These are phyloP conservation scores for Debaryomyces coudertii DNA, from an alignment of 1,139 yeast genomes.

Conservation along the genomic window DNA sequence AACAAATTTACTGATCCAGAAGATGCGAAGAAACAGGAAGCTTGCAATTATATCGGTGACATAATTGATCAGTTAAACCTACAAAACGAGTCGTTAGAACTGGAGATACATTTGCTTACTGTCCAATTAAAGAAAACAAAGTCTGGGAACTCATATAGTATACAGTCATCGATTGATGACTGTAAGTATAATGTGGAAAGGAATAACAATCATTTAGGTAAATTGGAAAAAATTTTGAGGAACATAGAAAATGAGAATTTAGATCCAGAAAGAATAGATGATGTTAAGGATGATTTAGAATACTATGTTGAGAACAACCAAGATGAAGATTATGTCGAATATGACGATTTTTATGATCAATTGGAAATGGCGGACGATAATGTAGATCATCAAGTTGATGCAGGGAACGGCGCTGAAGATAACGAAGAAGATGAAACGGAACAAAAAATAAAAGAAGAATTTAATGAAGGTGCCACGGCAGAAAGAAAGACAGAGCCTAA, in stretches of 20 bases:
- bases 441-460: constrained; percentile 7
- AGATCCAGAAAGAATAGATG: constrained; percentile 80
- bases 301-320: constrained; percentile 95
- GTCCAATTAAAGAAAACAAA: constrained; percentile 56
- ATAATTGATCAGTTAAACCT: constrained; percentile 81
- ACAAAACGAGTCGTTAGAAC: constrained; percentile 80
- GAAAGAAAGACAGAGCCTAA: neutral
- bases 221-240: constrained; percentile 76
- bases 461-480: constrained; percentile 1
- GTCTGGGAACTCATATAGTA: constrained; percentile 31
- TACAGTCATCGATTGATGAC: constrained; percentile 60
- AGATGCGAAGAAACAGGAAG: constrained; percentile 75
- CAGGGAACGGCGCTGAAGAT: constrained; percentile 32
- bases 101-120: constrained; percentile 64
- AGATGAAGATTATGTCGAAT: constrained; percentile 95
- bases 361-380: constrained; percentile 69
- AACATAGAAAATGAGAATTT: constrained; percentile 81
- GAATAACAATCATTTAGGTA: constrained; percentile 76
- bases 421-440: constrained; percentile 13
- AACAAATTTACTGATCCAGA: constrained; percentile 64
- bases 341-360: constrained; percentile 90
- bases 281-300: constrained; percentile 84
- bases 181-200: constrained; percentile 69
- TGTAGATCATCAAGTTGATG: constrained; percentile 45
- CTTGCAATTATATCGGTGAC: constrained; percentile 69